phyloP scores from a whole-genome alignment of 805 yeast species.

The Ogataea degrootiae region DNA sequence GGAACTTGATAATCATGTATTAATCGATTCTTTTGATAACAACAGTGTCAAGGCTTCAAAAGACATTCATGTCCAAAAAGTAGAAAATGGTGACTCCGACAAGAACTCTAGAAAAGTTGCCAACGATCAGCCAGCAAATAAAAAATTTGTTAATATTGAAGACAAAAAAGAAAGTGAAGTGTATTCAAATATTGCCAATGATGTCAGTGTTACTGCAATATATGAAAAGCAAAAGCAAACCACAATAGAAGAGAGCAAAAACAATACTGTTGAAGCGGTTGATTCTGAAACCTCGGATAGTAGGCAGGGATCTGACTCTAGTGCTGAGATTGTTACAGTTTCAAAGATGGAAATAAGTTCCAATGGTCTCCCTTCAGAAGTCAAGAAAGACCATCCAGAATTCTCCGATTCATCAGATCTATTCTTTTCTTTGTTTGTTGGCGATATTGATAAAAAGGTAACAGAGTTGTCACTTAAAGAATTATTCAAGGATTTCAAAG shows the following conservation, averaged over 20 bases:
- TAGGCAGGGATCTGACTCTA: conserved; percentile 9
- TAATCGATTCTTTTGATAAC: no score
- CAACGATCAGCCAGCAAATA: no score
- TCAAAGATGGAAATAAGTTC: conserved; percentile 2
- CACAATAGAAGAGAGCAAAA: background rate
- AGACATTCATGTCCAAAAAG: background rate
- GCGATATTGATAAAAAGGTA: conserved; percentile 50
- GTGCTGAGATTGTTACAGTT: conserved; percentile 17
- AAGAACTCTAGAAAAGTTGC: no score
- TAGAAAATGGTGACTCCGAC: background rate
- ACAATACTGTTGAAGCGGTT: background rate
- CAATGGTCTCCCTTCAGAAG: background rate
- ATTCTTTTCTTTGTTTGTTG: conserved; percentile 48
- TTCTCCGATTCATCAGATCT: no score
- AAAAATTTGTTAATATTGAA: background rate
- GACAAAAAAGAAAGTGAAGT: background rate
- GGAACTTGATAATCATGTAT: background rate
- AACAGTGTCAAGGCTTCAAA: background rate
- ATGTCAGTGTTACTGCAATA: background rate
- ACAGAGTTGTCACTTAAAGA: conserved; percentile 44
- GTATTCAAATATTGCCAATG: no score
- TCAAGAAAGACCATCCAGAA: background rate
- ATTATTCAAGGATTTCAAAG: conserved; percentile 38
- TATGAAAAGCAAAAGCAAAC: background rate
- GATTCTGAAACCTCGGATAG: background rate